Base-by-base conservation (phyloP, 2,329 filamentous ascomycete species). In the Tympanopsis confertula region DNA sequence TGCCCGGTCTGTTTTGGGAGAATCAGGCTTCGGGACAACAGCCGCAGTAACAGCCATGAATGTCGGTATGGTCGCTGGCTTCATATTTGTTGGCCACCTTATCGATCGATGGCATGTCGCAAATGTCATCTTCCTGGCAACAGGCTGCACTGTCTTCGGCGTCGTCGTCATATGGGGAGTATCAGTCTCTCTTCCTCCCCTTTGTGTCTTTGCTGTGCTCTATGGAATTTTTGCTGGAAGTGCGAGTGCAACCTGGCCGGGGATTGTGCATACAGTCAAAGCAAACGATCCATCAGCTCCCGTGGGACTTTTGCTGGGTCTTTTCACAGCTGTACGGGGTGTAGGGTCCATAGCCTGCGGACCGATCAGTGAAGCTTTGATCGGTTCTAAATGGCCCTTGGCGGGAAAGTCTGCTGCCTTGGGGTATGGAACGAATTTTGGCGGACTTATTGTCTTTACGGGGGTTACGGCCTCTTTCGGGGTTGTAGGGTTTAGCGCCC, bases 191-290 rank as follows among this genome's bases (percentile, higher is more conserved):
- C 54, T 68, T 19, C 62, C 58, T 1, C 47, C 71, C 2, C 55
- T 77, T 3, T 55, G 67, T 0, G 41, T 68, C 1, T 78, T 77
- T 52, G 64, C 68, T 0, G 51, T 68, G 4, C 63, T 60, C 1
- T 78, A 68, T 44, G 73, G 73, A 5, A 74, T 76, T 57, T 77
- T 77, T 42, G 69, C 71, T 0, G 66, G 72, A 18, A 70, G 69
- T 0, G 78, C 72, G 44, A 72, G 61, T 28, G 61, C 63, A 1
- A 69, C 65, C 0, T 72, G 66, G 66, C 50, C 49, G 12, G 56
- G 53, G 5, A 49, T 51, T 44, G 13, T 20, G 33, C 26, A 19
- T n/a, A 26, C 24, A 33, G 12, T 43, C 17, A 50, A 51, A 19
- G 43, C 42, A 4, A 40, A 46, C 13, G 45, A 52, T 13, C 29